Evolutionary conservation across 352 stramenopile species (phyloP).

Genomic region (Phytophthora tubulina): DNA sequence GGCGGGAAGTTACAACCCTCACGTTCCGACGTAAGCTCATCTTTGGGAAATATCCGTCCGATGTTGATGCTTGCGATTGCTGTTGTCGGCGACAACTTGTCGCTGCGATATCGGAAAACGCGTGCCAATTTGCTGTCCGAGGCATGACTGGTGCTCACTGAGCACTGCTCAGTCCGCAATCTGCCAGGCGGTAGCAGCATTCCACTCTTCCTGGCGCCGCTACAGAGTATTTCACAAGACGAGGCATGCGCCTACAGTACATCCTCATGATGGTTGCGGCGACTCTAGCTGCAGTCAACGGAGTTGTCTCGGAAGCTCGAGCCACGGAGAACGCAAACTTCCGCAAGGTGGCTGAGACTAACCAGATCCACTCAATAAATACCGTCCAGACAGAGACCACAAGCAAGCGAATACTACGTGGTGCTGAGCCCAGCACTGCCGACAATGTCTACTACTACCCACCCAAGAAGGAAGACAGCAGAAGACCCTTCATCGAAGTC

Average conservation of each 20-base stretch:
- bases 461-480: not conserved
- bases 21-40: too few relatives aligned
- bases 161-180: too few relatives aligned
- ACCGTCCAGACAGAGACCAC: not conserved
- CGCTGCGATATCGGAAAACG: too few relatives aligned
- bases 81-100: too few relatives aligned
- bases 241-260: slow-evolving; percentile 22
- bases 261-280: slow-evolving; percentile 11
- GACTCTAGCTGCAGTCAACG: not conserved
- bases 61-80: too few relatives aligned
- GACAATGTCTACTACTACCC: not conserved
- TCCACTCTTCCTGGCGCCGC: too few relatives aligned
- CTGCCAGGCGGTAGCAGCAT: too few relatives aligned
- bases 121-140: too few relatives aligned
- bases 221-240: too few relatives aligned
- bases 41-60: too few relatives aligned
- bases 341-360: not conserved
- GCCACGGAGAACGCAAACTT: not conserved
- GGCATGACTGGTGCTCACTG: too few relatives aligned
- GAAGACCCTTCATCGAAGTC: slow-evolving; percentile 22
- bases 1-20: too few relatives aligned
- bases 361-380: not conserved
- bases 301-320: not conserved
- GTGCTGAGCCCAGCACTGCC: not conserved
- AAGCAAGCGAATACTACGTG: slow-evolving; percentile 20